phyloP scores from a whole-genome alignment of 805 yeast genomes.

The Candida ortonii region DNA sequence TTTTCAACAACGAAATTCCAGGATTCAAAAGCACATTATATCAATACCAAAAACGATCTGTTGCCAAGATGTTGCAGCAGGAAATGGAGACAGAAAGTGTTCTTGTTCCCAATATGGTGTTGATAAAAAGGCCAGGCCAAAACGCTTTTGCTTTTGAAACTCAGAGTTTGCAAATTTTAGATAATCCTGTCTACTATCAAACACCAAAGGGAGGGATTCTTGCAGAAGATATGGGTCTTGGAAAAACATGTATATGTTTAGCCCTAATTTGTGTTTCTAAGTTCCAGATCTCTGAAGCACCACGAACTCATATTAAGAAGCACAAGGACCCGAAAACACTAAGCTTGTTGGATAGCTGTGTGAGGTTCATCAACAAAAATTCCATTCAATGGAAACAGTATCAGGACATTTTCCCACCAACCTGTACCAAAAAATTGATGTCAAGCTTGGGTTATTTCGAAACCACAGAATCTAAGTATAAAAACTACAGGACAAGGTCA shows the following conservation, averaged over 20 bases:
- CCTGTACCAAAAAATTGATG: constrained; percentile 37
- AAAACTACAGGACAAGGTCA: constrained; percentile 16
- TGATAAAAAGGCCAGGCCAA: background rate
- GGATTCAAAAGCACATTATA: constrained; percentile 55
- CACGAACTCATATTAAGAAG: constrained; percentile 26
- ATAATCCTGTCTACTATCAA: constrained; percentile 40
- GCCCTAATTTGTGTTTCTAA: constrained; percentile 56
- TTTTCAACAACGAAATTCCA: constrained; percentile 32
- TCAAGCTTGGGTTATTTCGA: constrained; percentile 46
- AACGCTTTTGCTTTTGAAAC: constrained; percentile 37
- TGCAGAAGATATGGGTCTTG: constrained; percentile 70
- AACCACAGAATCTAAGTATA: constrained; percentile 13
- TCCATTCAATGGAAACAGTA: constrained; percentile 61
- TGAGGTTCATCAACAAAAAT: constrained; percentile 38
- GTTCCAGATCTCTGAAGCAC: constrained; percentile 47
- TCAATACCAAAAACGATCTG: constrained; percentile 58
- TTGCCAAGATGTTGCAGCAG: constrained; percentile 55
- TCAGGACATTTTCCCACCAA: constrained; percentile 40
- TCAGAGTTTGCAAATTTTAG: constrained; percentile 28
- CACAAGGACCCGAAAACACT: constrained; percentile 21
- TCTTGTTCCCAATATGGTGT: constrained; percentile 24
- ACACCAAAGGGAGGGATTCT: constrained; percentile 61
- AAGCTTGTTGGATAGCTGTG: constrained; percentile 41
- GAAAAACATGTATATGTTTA: constrained; percentile 60
- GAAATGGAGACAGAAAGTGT: constrained; percentile 38